These are phyloP conservation scores for Pseudogymnoascus sp. DNA, from an alignment of 2,329 filamentous ascomycete genomes.

Conservation along the genomic window DNA sequence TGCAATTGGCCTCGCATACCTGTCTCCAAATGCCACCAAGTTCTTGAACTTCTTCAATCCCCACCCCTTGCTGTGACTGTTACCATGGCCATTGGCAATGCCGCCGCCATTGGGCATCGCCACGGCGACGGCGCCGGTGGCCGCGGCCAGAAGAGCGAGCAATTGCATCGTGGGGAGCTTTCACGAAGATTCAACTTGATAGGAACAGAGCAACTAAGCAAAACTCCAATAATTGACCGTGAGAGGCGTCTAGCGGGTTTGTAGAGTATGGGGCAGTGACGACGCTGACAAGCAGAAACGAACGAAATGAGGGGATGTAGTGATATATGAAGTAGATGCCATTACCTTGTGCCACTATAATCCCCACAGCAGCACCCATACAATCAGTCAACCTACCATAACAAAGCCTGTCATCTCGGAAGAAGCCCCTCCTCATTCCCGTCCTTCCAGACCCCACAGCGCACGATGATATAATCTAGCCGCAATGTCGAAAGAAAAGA, in stretches of 20 bases:
- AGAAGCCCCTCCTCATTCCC: neutral
- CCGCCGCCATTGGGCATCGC: neutral
- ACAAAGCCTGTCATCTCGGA: neutral
- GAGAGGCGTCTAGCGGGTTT: neutral
- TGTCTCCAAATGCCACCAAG: constrained; percentile 66
- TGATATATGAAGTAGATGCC: neutral
- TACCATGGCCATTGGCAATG: neutral
- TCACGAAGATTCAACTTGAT: neutral
- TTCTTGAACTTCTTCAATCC: constrained; percentile 47
- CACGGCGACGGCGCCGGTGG: neutral
- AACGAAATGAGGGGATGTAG: neutral
- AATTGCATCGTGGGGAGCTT: neutral
- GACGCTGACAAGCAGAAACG: neutral
- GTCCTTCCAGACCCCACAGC: neutral
- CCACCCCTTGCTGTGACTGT: neutral
- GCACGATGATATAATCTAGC: neutral
- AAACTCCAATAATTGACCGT: neutral
- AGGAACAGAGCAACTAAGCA: neutral
- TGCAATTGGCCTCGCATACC: constrained; percentile 29
- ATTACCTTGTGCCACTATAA: neutral
- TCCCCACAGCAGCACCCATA: neutral
- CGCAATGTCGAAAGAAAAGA: neutral
- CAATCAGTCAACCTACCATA: neutral
- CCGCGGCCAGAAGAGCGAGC: neutral
- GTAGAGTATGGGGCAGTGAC: neutral